These are phyloP conservation scores for Mycena leptocephala DNA, from an alignment of 768 basidiomycete genomes.

Conservation along the genomic window DNA sequence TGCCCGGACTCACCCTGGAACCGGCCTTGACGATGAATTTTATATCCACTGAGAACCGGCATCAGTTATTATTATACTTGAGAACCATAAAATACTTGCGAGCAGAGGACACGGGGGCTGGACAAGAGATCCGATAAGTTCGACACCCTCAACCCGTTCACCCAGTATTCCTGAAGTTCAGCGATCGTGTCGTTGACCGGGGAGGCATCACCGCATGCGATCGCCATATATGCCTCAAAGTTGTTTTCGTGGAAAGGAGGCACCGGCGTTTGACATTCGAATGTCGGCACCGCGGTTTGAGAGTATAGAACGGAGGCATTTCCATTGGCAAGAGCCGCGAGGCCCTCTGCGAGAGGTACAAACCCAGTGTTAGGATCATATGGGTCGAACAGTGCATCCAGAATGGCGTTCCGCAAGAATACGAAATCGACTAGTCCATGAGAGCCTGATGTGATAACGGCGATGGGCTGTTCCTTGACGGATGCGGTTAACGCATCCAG, in stretches of 20 bases:
- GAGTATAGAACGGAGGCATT: constrained; percentile 37
- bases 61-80: background rate
- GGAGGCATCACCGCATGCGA: constrained; percentile 35
- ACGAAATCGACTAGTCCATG: constrained; percentile 43
- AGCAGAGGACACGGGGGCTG: constrained; percentile 14
- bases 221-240: constrained; percentile 17
- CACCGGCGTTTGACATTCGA: background rate
- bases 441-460: constrained; percentile 24
- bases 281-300: background rate
- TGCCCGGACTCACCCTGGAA: background rate
- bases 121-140: constrained; percentile 30
- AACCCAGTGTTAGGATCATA: constrained; percentile 19
- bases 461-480: constrained; percentile 38
- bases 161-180: constrained; percentile 26
- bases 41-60: background rate
- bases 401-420: constrained; percentile 35
- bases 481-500: constrained; percentile 31
- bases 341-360: constrained; percentile 29
- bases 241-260: background rate
- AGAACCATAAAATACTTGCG: constrained; percentile 1
- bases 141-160: constrained; percentile 20
- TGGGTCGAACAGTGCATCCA: constrained; percentile 40
- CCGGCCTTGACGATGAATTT: background rate
- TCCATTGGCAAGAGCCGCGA: constrained; percentile 44
- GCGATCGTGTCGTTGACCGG: constrained; percentile 24